Base-by-base conservation (phyloP, 306 rosid genomes). In the Dalbergia cochinchinensis region DNA sequence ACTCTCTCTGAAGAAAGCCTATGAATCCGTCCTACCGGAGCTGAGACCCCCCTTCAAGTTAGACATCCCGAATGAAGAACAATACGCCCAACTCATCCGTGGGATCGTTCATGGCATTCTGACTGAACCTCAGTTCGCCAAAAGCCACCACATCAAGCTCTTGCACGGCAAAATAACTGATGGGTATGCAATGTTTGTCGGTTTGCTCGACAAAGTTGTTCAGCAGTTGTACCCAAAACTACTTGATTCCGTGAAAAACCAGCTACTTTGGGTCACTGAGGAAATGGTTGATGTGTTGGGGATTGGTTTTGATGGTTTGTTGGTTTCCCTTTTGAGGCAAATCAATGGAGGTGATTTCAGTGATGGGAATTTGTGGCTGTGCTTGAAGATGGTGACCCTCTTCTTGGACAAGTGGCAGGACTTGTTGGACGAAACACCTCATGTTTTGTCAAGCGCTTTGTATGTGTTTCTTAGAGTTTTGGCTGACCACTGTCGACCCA, bases 121-220 rank as follows among this genome's bases (percentile, higher is more conserved):
- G 62, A 78, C 86, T 2, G 94, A 94, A 83, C 89, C 91, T 69
- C 85, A 82, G 61, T 68, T 84, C 10, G 85, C 92, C 69, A 86
- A 79, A 84, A 85, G 50, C 83, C 97, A 92, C 83, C 97, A 92
- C 85, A 65, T 94, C 5, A 94, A 92, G 84, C 97, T 87, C 81
- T 80, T 94, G 42, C 98, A 94, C 78, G 93, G 91, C 13, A 19
- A 89, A 13, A 93, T 92, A 62, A 84, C 86, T 18, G 98, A 92
- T 76, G 97, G 93, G 44, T 89, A 94, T 62, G 67, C 80, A 26
- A 74, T 67, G 1, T 88, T 89, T 80, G 65, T 85, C 77, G 64
- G 31, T 76, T 73, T 80, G 42, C 91, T 94, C 47, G 33, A 69
- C 78, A n/a, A 80, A 65, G 63, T 90, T 16, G 87, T 78, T 33